Base-by-base conservation (phyloP, 148 eudicot species). In the Pouteria glomerata region DNA sequence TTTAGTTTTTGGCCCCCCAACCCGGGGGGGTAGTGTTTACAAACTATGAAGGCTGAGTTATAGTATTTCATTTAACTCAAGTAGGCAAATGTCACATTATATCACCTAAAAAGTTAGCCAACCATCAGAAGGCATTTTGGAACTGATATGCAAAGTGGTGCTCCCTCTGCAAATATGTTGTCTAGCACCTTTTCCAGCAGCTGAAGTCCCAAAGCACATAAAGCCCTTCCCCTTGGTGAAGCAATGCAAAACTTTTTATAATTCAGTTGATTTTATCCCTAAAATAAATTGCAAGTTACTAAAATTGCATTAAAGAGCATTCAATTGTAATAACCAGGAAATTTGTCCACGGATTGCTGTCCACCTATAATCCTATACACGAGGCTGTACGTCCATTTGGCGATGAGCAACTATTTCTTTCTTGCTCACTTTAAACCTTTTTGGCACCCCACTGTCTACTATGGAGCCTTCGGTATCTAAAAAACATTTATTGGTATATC, bases 271-370 rank as follows among this genome's bases (percentile, higher is more conserved):
- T 15, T 42, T 47, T 47, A 23, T 26, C 14, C 56, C 70, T 47
- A 16, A 14, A 66, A 45, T 39, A 45, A 66, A 66, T 19, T 10
- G 29, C 37, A 66, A 66, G 19, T 66, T 56, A 66, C 39, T 63
- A 41, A 63, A 39, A 63, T 29, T 44, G 35, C 37, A 42, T 47
- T 18, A 27, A 44, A 39, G 26, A 23, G 69, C 19, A 24, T 42
- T 14, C n/a, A 27, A 42, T 29, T 47, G 6, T 56, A 45, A 31
- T 5, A 66, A 7, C 21, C 7, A 19, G 8, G 23, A 30, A 18
- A 29, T 48, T 50, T 1, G 21, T 16, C 39, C 56, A 29, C 0
- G 15, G 29, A 30, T 5, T 66, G 27, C 34, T 29, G 19, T 2
- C 14, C 11, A 27, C 30, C 47, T 27, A 26, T 27, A 26, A 6